phyloP scores from a whole-genome alignment of 164 flowering plant species.

The Cinnamomum micranthum region DNA sequence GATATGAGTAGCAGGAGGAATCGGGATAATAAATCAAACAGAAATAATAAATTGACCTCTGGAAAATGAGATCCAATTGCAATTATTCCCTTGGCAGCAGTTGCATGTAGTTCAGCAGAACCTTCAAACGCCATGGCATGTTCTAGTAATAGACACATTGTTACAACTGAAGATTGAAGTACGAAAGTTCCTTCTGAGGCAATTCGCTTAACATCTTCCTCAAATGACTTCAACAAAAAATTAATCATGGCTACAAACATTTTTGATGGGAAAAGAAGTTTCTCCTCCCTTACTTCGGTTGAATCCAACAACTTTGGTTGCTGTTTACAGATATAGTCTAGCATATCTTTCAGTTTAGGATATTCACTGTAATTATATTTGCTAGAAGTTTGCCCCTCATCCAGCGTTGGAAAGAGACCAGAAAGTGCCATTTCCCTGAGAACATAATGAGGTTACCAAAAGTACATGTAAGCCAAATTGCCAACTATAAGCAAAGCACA shows the following conservation, averaged over 20 bases:
- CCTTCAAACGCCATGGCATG: constrained; percentile 95
- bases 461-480: background rate
- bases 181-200: constrained; percentile 31
- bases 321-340: constrained; percentile 64
- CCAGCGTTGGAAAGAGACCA: constrained; percentile 69
- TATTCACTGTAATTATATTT: constrained; percentile 36
- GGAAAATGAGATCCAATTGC: constrained; percentile 62
- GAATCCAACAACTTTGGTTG: constrained; percentile 67
- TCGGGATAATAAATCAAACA: background rate
- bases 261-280: constrained; percentile 76
- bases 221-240: constrained; percentile 77
- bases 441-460: constrained; percentile 9
- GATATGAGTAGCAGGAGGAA: constrained; percentile 5
- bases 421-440: constrained; percentile 90
- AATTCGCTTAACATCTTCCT: constrained; percentile 42
- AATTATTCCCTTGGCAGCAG: constrained; percentile 71
- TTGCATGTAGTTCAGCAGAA: constrained; percentile 87
- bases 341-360: constrained; percentile 65
- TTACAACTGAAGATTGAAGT: constrained; percentile 46
- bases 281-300: constrained; percentile 46
- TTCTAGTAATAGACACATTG: constrained; percentile 67
- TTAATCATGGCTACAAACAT: constrained; percentile 74
- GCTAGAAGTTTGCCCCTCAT: constrained; percentile 23
- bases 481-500: background rate
- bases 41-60: constrained; percentile 42